Percentiles rank a stretch among this genome's conserved stretches.
These are phyloP conservation scores for Triangularia setosa DNA, from an alignment of 2,329 filamentous ascomycete genomes.

Conservation along the genomic window DNA sequence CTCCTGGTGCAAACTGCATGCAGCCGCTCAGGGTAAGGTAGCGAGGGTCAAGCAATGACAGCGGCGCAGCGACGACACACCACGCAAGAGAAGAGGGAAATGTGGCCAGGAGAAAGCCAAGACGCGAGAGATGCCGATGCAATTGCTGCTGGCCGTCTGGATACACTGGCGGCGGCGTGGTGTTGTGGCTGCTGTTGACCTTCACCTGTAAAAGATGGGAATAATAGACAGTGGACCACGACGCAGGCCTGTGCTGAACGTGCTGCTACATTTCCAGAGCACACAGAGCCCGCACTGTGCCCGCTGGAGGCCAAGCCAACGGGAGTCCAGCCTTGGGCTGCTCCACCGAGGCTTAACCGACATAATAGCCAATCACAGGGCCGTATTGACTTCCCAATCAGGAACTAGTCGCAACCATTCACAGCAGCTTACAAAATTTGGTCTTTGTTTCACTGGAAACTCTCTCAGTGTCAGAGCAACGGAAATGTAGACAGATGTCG, in stretches of 20 bases:
- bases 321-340: slow-evolving; percentile 13
- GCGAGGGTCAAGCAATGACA: background rate
- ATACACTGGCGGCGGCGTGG: background rate
- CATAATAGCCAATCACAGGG: slow-evolving; percentile 20
- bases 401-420: slow-evolving; percentile 19
- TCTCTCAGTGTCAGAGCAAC: background rate
- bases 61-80: background rate
- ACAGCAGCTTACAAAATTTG: background rate
- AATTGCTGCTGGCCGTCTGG: background rate
- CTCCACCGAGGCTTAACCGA: slow-evolving; percentile 28
- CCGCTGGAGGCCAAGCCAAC: background rate
- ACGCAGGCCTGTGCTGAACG: background rate
- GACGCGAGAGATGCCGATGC: background rate
- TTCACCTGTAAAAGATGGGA: background rate
- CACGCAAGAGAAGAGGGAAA: background rate
- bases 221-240: background rate
- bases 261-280: background rate
- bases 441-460: background rate
- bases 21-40: background rate
- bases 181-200: background rate
- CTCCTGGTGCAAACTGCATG: background rate
- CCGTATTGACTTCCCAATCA: slow-evolving; percentile 24
- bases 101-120: background rate
- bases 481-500: background rate
- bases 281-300: background rate